Conservation (phyloP, 306 rosid genomes). For the Cucurbita pepo region DNA sequence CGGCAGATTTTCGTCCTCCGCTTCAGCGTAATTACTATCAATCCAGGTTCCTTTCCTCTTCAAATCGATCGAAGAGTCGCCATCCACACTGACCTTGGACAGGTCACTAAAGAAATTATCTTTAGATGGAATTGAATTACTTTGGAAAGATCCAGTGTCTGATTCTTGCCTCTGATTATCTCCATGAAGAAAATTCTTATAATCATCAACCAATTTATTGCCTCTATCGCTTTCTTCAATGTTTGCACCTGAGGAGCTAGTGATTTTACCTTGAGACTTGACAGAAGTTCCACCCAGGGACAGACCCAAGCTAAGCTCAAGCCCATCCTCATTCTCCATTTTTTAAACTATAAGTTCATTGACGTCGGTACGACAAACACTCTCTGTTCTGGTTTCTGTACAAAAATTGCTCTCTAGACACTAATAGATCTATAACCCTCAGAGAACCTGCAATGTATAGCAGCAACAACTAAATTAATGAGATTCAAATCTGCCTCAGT, state of each 20-base stretch:
- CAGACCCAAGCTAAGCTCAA: slow-evolving; percentile 94
- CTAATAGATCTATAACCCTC: not conserved
- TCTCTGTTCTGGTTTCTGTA: not conserved
- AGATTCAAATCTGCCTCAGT: not conserved
- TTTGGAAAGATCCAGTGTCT: slow-evolving; percentile 28
- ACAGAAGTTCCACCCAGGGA: slow-evolving; percentile 66
- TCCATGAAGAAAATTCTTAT: slow-evolving; percentile 50
- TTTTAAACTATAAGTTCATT: not conserved
- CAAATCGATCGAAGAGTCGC: slow-evolving; percentile 40
- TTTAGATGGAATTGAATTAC: slow-evolving; percentile 43
- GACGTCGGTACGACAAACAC: not conserved
- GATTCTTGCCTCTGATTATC: slow-evolving; percentile 58
- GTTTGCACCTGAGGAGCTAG: slow-evolving; percentile 43
- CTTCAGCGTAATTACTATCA: slow-evolving; percentile 30
- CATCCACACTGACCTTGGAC: slow-evolving; percentile 46
- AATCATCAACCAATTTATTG: slow-evolving; percentile 60
- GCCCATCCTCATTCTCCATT: slow-evolving; percentile 90
- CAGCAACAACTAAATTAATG: not conserved
- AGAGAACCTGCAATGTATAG: not conserved
- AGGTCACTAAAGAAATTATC: slow-evolving; percentile 84
- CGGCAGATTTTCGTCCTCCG: slow-evolving; percentile 47
- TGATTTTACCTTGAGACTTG: slow-evolving; percentile 63
- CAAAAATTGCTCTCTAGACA: not conserved
- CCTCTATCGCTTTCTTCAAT: slow-evolving; percentile 58
- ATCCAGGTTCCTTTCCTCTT: slow-evolving; percentile 60